Conservation (phyloP, 2,329 filamentous ascomycete genomes). For the Plenodomus tracheiphilus region DNA sequence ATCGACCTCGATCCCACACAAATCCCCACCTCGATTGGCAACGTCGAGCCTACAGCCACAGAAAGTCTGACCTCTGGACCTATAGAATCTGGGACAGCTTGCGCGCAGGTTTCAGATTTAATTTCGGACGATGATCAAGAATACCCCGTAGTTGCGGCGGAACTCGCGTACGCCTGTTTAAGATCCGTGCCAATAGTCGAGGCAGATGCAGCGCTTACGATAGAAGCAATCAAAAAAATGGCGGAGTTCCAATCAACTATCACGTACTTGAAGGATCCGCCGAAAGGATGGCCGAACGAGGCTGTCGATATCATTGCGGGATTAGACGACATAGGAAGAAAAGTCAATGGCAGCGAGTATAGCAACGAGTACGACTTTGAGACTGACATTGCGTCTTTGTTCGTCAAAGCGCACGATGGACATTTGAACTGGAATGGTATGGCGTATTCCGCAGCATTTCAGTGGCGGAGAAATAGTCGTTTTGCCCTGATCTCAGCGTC, state of each 20-base stretch:
- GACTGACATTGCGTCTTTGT: conserved; percentile 36
- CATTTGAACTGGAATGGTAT: conserved; percentile 44
- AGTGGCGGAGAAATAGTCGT: conserved; percentile 34
- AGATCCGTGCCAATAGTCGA: conserved; percentile 40
- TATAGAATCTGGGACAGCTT: conserved; percentile 34
- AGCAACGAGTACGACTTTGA: conserved; percentile 50
- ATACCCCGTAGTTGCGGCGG: conserved; percentile 33
- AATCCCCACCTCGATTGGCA: conserved; percentile 18
- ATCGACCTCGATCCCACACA: conserved; percentile 14
- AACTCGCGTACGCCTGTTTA: conserved; percentile 42
- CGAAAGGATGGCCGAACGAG: conserved; percentile 42
- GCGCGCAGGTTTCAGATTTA: conserved; percentile 27
- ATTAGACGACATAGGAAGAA: conserved; percentile 39
- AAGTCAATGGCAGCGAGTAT: conserved; percentile 38
- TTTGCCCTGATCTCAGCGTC: conserved; percentile 39
- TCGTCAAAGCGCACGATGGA: conserved; percentile 41
- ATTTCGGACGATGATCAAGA: conserved; percentile 13
- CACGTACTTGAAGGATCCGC: conserved; percentile 45
- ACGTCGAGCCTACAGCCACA: conserved; percentile 33
- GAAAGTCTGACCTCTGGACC: conserved; percentile 30
- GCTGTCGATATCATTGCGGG: conserved; percentile 44
- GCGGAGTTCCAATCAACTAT: conserved; percentile 48
- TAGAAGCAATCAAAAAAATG: conserved; percentile 40
- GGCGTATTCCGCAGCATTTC: conserved; percentile 41
- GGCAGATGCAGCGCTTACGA: conserved; percentile 27